Evolutionary conservation across 2,329 filamentous ascomycete genomes (phyloP).

Genomic region (Hypoxylon sp.): DNA sequence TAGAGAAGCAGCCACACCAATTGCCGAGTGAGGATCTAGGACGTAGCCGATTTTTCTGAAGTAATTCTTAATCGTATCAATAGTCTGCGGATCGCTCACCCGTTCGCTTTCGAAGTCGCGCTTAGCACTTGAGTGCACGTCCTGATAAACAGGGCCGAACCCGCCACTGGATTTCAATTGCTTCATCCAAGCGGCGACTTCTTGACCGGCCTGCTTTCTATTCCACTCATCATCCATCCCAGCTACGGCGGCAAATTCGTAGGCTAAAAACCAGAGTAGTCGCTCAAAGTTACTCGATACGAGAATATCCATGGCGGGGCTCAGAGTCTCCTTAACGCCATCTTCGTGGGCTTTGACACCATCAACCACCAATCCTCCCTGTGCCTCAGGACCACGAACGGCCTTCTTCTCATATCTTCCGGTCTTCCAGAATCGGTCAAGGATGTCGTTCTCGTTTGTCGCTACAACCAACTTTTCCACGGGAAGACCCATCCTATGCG

Average conservation of each 20-base stretch:
- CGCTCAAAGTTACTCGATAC: conserved; percentile 98
- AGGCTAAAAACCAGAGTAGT: conserved; percentile 91
- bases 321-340: conserved; percentile 91
- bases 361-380: conserved; percentile 75
- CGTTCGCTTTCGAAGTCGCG: conserved; percentile 86
- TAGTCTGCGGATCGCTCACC: conserved; percentile 75
- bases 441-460: conserved; percentile 97
- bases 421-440: conserved; percentile 94
- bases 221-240: conserved; percentile 76
- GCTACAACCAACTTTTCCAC: conserved; percentile 90
- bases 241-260: conserved; percentile 73
- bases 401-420: conserved; percentile 91
- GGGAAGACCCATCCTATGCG: conserved; percentile 89
- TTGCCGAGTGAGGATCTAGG: conserved; percentile 92
- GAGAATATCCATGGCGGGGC: conserved; percentile 97
- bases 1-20: conserved; percentile 83
- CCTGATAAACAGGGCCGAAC: conserved; percentile 81
- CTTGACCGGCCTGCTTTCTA: conserved; percentile 79
- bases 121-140: conserved; percentile 79
- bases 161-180: conserved; percentile 85
- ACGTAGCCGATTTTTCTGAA: conserved; percentile 75
- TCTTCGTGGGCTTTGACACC: conserved; percentile 75
- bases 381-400: conserved; percentile 68
- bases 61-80: conserved; percentile 73
- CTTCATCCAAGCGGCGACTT: conserved; percentile 83